A percentile compares a stretch with the other conserved stretches of the same genome.
Conservation (phyloP, 1,139 yeast species). For the Blastobotrys raffinosifermentans region DNA sequence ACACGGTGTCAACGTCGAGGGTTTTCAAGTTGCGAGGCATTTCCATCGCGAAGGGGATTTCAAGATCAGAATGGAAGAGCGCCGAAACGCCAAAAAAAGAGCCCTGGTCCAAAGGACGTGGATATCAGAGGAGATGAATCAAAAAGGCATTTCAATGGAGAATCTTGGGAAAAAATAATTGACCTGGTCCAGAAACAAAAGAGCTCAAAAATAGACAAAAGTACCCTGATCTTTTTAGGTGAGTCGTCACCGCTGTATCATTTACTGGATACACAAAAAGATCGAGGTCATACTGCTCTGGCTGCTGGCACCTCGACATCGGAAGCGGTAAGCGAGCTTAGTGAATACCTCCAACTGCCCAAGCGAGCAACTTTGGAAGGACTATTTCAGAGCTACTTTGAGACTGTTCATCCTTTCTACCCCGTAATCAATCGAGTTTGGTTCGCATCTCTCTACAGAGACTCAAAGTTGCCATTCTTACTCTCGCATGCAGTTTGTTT, state of each 20-base stretch:
- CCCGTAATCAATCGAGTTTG: constrained; percentile 14
- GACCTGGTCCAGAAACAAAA: constrained; percentile 5
- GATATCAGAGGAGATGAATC: not conserved
- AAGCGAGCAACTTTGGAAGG: constrained; percentile 8
- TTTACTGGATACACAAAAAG: constrained; percentile 10
- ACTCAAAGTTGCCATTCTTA: constrained; percentile 9
- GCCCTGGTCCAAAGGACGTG: too few species aligned
- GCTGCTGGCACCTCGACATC: not conserved
- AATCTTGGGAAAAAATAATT: constrained; percentile 4
- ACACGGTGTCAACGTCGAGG: constrained; percentile 11
- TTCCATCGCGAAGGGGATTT: constrained; percentile 9
- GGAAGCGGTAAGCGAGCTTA: not conserved
- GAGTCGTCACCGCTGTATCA: constrained; percentile 13
- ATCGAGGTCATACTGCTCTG: constrained; percentile 6
- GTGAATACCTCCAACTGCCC: constrained; percentile 5
- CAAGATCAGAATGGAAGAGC: constrained; percentile 6
- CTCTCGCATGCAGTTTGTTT: constrained; percentile 14
- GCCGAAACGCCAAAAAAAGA: too few species aligned
- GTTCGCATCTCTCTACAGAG: constrained; percentile 11
- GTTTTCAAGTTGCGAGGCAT: constrained; percentile 6
- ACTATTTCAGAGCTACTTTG: constrained; percentile 10
- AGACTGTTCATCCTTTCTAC: constrained; percentile 14
- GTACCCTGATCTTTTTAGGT: constrained; percentile 11
- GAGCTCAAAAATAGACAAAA: constrained; percentile 5
- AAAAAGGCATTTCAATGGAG: constrained; percentile 1